These are phyloP conservation scores for Neurospora crassa DNA, from an alignment of 2,329 filamentous ascomycete species.

Conservation along the genomic window DNA sequence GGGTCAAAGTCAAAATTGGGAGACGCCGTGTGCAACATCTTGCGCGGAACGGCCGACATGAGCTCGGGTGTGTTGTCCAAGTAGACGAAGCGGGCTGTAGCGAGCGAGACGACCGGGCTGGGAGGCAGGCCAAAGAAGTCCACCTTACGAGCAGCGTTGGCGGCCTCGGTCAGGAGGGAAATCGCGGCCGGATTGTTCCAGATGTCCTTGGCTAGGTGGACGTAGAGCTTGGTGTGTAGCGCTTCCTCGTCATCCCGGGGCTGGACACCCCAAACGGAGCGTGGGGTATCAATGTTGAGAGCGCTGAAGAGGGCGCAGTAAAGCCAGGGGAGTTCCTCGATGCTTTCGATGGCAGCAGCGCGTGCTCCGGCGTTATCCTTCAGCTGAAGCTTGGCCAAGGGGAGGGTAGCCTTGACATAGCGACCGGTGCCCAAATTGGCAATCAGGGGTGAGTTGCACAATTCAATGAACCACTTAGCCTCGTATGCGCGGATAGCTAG, in stretches of 20 bases:
- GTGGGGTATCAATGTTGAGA: constrained; percentile 68
- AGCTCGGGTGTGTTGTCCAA: constrained; percentile 66
- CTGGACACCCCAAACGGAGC: constrained; percentile 71
- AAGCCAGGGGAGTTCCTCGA: constrained; percentile 73
- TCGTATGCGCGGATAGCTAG: constrained; percentile 75
- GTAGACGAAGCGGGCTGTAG: constrained; percentile 65
- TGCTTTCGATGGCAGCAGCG: constrained; percentile 54
- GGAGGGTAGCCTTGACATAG: constrained; percentile 68
- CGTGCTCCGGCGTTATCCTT: constrained; percentile 57
- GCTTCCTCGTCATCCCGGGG: constrained; percentile 55
- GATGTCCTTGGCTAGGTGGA: constrained; percentile 65
- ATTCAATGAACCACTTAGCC: constrained; percentile 63
- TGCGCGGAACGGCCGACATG: constrained; percentile 58
- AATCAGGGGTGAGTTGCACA: constrained; percentile 41
- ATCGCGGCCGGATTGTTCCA: constrained; percentile 74
- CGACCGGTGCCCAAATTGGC: not conserved
- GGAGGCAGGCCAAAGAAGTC: constrained; percentile 29
- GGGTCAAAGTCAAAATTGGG: constrained; percentile 75
- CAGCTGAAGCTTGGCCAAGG: constrained; percentile 65
- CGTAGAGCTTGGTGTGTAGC: constrained; percentile 67
- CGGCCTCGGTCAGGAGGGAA: constrained; percentile 53
- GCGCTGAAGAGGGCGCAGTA: constrained; percentile 73
- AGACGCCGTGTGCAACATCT: constrained; percentile 47
- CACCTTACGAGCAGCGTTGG: constrained; percentile 27
- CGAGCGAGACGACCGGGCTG: constrained; percentile 29